A percentile compares a stretch with the other conserved stretches of the same genome.
phyloP scores from a whole-genome alignment of 805 yeast species.

The Jamesozyma jinghongensis region DNA sequence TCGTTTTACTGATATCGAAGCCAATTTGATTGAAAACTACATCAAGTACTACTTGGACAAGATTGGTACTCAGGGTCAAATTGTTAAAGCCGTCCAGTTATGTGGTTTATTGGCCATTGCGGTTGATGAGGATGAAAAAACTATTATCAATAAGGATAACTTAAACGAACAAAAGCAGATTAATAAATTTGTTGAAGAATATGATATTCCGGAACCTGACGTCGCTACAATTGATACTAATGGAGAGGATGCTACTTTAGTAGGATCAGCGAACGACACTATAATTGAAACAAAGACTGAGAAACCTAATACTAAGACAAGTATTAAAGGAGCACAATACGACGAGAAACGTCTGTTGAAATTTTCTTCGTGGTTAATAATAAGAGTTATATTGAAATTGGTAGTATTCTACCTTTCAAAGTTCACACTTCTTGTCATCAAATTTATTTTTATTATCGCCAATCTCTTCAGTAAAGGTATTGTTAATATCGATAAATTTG shows the following conservation, averaged over 20 bases:
- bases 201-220: background rate
- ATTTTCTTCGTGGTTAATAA: background rate
- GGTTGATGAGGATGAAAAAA: slow-evolving; percentile 1
- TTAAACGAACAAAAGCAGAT: background rate
- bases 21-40: slow-evolving; percentile 6
- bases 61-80: slow-evolving; percentile 36
- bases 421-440: slow-evolving; percentile 6
- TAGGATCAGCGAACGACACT: too few species aligned
- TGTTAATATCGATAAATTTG: slow-evolving; percentile 29
- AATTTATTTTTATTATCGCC: slow-evolving; percentile 5
- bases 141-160: slow-evolving; percentile 1
- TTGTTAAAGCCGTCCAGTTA: slow-evolving; percentile 44
- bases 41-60: slow-evolving; percentile 20
- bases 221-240: too few species aligned
- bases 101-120: slow-evolving; percentile 54
- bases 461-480: slow-evolving; percentile 4
- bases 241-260: too few species aligned
- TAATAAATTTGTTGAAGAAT: background rate
- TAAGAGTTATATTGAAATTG: background rate
- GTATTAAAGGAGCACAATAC: too few species aligned
- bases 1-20: slow-evolving; percentile 7
- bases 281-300: too few species aligned
- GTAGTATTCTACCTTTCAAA: background rate
- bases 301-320: too few species aligned
- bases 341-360: too few species aligned